Base-by-base conservation (phyloP, 2,329 filamentous ascomycete species). In the Juglanconis oblonga region DNA sequence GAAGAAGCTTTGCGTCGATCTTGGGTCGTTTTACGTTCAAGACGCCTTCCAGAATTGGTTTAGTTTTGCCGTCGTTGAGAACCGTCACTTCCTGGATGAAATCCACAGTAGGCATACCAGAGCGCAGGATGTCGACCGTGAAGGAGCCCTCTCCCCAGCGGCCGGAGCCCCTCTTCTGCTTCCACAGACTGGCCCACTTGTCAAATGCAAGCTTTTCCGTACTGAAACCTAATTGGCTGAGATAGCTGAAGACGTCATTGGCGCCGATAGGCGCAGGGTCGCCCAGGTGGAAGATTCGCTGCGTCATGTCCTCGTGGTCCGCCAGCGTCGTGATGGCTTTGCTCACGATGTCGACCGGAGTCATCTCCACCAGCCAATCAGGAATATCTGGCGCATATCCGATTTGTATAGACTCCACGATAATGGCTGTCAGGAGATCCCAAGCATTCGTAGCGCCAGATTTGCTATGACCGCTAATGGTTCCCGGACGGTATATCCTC, bases 291-390 rank as follows among this genome's bases (percentile, higher is more conserved):
- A 90, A 91, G 7, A 92, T 75, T 0, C 80, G 79, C 67, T 90
- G 87, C 9, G 86, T 79, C 1, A 80, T 78, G 40, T 87, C 79
- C 0, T 76, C 81, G 61, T 91, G 81, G 65, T 88, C 86, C 45
- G 87, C 82, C 24, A 93, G 81, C 17, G 88, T 85, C 31, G 90
- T 77, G 65, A 94, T 90, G 4, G 89, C 86, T 64, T 86, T 86
- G 74, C 87, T 90, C 61, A 92, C 89, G 67, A 91, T 92, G 72
- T 94, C 90, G 13, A 92, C 90, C 0, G 90, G 90, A 0, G 90
- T 92, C 90, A 93, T 93, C 74, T 94, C 90, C 1, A 89, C 84
- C 53, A 87, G 84, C 90, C 90, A 94, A 47, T 86, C 86, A 53
- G 88, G 81, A 4, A 92, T 86, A 56, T 90, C 81, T 0, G 90